These are phyloP conservation scores for Thermothielavioides terrestris DNA, from an alignment of 495 filamentous ascomycete species.

Conservation along the genomic window DNA sequence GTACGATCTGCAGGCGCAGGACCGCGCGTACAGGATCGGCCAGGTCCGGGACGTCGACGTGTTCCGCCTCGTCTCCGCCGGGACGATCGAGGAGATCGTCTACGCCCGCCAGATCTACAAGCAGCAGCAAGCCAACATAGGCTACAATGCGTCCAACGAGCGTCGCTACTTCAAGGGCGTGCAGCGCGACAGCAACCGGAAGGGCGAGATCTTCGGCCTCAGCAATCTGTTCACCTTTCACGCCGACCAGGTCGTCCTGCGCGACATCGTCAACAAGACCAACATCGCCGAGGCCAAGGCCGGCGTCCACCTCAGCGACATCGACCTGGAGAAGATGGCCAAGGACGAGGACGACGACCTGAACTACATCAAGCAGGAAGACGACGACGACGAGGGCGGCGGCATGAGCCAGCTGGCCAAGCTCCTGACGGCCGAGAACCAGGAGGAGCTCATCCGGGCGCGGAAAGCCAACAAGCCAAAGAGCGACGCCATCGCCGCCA, in stretches of 20 bases:
- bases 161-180: constrained; percentile 94
- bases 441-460: constrained; percentile 24
- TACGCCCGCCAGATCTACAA: constrained; percentile 98
- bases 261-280: constrained; percentile 94
- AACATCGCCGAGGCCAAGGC: constrained; percentile 89
- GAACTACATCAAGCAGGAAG: constrained; percentile 34
- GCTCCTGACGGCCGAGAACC: constrained; percentile 51
- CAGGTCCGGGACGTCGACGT: constrained; percentile 92
- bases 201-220: constrained; percentile 92
- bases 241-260: constrained; percentile 67
- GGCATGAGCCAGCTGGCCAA: constrained; percentile 72
- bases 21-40: constrained; percentile 92
- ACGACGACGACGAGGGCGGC: constrained; percentile 38
- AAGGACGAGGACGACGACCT: constrained; percentile 41
- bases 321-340: constrained; percentile 57
- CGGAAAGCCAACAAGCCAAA: constrained; percentile 29
- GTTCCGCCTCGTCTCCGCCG: constrained; percentile 84
- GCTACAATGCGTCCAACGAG: constrained; percentile 86
- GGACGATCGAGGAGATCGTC: constrained; percentile 95
- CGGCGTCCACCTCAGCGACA: constrained; percentile 67
- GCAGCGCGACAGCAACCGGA: constrained; percentile 65
- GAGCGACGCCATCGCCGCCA: constrained; percentile 76
- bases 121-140: constrained; percentile 97
- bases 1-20: constrained; percentile 91
- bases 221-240: constrained; percentile 80